Evolutionary conservation across 352 stramenopile genomes (phyloP), one percentile per base, ranked within the genome.

Genomic region (Phytopythium vexans): DNA sequence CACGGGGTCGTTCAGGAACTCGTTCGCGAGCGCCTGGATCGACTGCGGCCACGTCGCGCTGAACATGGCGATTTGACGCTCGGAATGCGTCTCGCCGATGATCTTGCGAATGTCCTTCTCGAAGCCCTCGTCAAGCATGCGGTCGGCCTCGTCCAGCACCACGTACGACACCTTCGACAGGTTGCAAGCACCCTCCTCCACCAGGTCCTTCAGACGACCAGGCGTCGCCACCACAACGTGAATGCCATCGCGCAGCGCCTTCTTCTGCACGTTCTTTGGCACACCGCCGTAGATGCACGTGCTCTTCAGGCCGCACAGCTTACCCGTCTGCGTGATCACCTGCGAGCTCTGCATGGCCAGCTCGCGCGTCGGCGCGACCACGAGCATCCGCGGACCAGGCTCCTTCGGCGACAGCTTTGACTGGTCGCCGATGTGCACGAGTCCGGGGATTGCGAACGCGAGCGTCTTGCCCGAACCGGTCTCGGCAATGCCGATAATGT

Each of bases 11-110:
- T 69, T 75, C 53, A 99, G 86, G 69, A 98, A 99, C 60, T 98
- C 93, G 53, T 96, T 80, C 21, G 97, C 97, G 48, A 99, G 86
- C 55, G 94, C 88, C 68, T 98, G 95, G 63, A 99, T 98, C 31
- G 81, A 97, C 62, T 97, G 88, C 34, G 97, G 97, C 96, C 96
- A 99, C 31, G 95, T 99, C 10, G 96, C 95, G 32, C 78, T 95
- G 78, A 99, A 99, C 95, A 99, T 99, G 59, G 92, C 92, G 65
- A 97, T 98, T 71, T 98, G 94, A 16, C 95, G 83, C 66, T 94
- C 73, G 32, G 61, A 51, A 64, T 94, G 84, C 21, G 76, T 89
- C 48, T 62, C 64, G 45, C 82, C 79, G 40, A 96, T 96, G 57
- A 96, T 95, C 51, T 76, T 69, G 38, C 88, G 88, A 41, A 96